Evolutionary conservation across 2,329 filamentous ascomycete species (phyloP), one percentile per base, ranked within the genome.

Genomic region (Clonostachys sp.): DNA sequence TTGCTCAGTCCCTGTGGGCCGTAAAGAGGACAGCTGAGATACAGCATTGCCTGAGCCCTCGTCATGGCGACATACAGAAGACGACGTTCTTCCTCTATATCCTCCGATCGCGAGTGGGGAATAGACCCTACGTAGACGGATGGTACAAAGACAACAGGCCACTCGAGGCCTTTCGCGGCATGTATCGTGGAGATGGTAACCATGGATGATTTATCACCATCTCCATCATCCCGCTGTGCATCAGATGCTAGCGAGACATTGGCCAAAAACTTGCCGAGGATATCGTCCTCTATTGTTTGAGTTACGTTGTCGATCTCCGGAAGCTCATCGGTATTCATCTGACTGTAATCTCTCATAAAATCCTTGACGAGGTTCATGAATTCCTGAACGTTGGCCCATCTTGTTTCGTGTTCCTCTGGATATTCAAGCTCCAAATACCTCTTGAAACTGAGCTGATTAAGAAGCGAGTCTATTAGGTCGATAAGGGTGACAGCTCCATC

Each of bases 61-160:
- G 92, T 99, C 91, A 99, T 97, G 30, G 91, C 92, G 13, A 99
- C 94, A 58, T 97, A 99, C 0, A 99, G 74, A 42, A 99, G 68
- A 30, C 92, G 78, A 50, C 94, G 78, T 63, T 99, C 92, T 65
- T 99, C 92, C 48, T 92, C 86, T 4, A 78, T 75, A 60, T 97
- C 89, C 42, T 96, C 91, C 2, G 91, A 81, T 55, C 91, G 80
- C 3, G 85, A 86, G 63, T 97, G 92, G 5, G 92, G 92, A 50
- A 97, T 95, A 3, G 87, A 92, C 1, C 92, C 94, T 42, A 91
- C 83, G 61, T 95, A 96, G 24, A 90, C 86, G 2, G 88, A 89
- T 6, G 94, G 91, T 14, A 97, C 84, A 63, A 97, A 97, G 1
- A 97, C 90, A 2, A 96, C 78, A 0, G 92, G 92, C 94, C 94